Conservation (phyloP, 1,284 basidiomycete genomes). For the Austroboletus novae-zelandiae region DNA sequence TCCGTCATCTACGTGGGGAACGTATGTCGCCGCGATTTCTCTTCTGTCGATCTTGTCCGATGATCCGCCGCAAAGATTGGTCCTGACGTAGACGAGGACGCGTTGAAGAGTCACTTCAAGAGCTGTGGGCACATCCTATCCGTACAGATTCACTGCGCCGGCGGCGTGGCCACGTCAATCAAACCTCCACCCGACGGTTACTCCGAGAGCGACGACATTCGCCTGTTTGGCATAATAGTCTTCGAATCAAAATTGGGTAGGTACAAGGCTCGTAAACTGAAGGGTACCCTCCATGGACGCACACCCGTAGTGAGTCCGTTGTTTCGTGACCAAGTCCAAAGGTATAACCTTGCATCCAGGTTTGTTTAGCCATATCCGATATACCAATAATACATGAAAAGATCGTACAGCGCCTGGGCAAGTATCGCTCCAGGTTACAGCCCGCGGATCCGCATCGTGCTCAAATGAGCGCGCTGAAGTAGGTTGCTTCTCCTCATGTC, state of each 20-base stretch:
- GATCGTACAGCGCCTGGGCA: conserved; percentile 30
- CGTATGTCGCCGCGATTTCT: conserved; percentile 35
- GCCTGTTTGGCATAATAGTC: conserved; percentile 50
- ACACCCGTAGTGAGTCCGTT: conserved; percentile 39
- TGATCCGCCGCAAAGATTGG: conserved; percentile 26
- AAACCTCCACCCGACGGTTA: conserved; percentile 26
- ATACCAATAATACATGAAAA: conserved; percentile 51
- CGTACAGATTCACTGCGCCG: conserved; percentile 48
- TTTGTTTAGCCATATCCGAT: conserved; percentile 42
- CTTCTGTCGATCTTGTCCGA: not conserved
- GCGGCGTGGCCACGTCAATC: conserved; percentile 40
- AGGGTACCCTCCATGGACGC: conserved; percentile 39
- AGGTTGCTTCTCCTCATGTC: not conserved
- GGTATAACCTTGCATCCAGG: conserved; percentile 30
- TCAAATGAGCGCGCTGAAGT: conserved; percentile 26
- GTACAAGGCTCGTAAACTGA: conserved; percentile 40
- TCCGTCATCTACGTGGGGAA: conserved; percentile 58
- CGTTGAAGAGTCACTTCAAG: conserved; percentile 40
- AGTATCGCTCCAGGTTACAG: conserved; percentile 20
- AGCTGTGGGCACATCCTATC: conserved; percentile 42
- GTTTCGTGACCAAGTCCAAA: not conserved
- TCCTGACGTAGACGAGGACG: conserved; percentile 34
- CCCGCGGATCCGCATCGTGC: conserved; percentile 25
- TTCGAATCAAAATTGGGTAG: conserved; percentile 40
- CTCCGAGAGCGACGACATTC: conserved; percentile 33